These are phyloP conservation scores for Phytophthora nicotianae DNA, from an alignment of 352 stramenopile species.

Conservation along the genomic window DNA sequence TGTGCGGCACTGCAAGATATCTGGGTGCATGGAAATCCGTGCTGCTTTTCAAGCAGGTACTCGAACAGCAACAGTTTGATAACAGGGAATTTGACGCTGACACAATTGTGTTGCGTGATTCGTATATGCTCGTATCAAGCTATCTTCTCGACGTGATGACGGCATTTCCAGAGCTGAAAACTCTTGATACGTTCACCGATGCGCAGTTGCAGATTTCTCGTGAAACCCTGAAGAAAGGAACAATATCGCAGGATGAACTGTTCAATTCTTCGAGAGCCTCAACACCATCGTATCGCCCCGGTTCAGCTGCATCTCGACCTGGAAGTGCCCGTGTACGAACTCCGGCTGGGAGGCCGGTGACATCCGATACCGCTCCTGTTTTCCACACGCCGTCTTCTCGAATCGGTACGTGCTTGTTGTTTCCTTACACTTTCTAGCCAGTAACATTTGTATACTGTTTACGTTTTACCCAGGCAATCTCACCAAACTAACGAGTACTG, in stretches of 20 bases:
- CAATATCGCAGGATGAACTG: conserved; percentile 41
- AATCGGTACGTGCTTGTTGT: conserved; percentile 33
- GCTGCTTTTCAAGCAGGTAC: conserved; percentile 57
- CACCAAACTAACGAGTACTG: conserved; percentile 46
- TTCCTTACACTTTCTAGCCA: not conserved
- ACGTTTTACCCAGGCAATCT: conserved; percentile 41
- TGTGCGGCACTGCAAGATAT: conserved; percentile 56
- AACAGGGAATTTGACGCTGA: not conserved
- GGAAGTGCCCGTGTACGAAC: conserved; percentile 41
- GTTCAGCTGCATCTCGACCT: conserved; percentile 36
- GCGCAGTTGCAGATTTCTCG: conserved; percentile 46
- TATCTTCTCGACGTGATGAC: conserved; percentile 61
- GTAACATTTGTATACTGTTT: not conserved
- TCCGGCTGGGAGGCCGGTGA: conserved; percentile 39
- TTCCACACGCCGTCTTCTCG: conserved; percentile 58
- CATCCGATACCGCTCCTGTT: conserved; percentile 43
- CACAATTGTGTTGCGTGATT: not conserved
- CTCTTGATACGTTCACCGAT: conserved; percentile 64
- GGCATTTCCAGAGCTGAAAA: conserved; percentile 59
- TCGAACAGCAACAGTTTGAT: not conserved
- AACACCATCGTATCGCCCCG: conserved; percentile 44
- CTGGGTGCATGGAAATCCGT: conserved; percentile 75
- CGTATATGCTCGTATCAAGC: conserved; percentile 19
- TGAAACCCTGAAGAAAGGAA: conserved; percentile 50
- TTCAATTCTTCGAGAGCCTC: conserved; percentile 35